These are phyloP conservation scores for Kwoniella dejecticola DNA, from an alignment of 768 basidiomycete genomes.

Conservation along the genomic window DNA sequence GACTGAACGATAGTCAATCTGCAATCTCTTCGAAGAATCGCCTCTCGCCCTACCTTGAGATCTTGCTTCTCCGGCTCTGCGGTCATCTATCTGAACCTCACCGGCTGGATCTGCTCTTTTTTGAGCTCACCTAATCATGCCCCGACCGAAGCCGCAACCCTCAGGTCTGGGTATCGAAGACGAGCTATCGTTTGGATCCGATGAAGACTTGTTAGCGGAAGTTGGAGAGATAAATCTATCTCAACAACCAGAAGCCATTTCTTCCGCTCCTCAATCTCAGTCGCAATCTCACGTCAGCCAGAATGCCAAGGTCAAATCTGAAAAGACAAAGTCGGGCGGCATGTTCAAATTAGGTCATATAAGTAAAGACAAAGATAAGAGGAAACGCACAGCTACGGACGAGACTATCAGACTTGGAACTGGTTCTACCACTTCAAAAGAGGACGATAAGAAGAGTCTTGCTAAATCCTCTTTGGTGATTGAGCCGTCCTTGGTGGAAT, in stretches of 20 bases:
- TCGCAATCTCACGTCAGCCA: slow-evolving; percentile 2
- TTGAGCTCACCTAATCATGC: slow-evolving; percentile 2
- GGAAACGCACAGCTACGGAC: slow-evolving; percentile 19
- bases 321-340: neutral
- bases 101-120: neutral
- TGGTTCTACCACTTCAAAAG: neutral
- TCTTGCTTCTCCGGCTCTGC: neutral
- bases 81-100: no score
- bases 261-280: neutral
- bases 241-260: neutral
- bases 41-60: no score
- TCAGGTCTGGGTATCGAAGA: slow-evolving; percentile 35
- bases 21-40: no score
- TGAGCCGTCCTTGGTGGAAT: slow-evolving; percentile 18
- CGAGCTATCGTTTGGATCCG: slow-evolving; percentile 34
- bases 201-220: slow-evolving; percentile 32
- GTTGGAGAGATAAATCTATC: slow-evolving; percentile 27
- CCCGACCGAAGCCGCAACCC: neutral
- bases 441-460: neutral
- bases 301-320: neutral
- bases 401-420: slow-evolving; percentile 9
- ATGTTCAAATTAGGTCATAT: slow-evolving; percentile 7
- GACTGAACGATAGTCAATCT: no score
- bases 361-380: slow-evolving; percentile 6
- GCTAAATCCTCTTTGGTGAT: slow-evolving; percentile 21